Percentiles rank a stretch among this genome's conserved stretches.
These are phyloP conservation scores for Russula emetica DNA, from an alignment of 768 basidiomycete species.

Conservation along the genomic window DNA sequence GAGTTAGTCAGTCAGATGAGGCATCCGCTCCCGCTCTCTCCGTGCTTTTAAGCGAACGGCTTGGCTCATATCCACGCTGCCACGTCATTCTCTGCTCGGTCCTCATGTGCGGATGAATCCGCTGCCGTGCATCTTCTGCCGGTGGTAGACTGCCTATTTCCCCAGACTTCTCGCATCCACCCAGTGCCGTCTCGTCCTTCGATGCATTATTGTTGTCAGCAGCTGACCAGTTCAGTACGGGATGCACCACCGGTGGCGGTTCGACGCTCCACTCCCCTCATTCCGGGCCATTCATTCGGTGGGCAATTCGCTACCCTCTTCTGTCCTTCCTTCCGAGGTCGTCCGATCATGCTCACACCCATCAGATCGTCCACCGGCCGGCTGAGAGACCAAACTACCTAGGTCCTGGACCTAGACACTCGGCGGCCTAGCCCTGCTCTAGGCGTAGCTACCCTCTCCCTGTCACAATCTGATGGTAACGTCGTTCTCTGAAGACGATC, in stretches of 20 bases:
- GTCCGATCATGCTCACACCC: background rate
- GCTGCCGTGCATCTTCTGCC: background rate
- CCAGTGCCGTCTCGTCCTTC: no score
- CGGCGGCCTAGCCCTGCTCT: background rate
- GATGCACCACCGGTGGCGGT: background rate
- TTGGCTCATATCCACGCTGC: background rate
- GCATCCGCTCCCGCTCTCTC: background rate
- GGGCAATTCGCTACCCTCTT: background rate
- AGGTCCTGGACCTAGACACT: background rate
- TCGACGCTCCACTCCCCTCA: background rate
- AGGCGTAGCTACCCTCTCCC: background rate
- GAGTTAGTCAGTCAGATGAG: no score
- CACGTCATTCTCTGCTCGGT: background rate
- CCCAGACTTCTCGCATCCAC: background rate
- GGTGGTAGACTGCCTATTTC: constrained; percentile 3
- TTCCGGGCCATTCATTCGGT: background rate
- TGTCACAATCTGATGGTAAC: background rate
- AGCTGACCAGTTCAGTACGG: background rate
- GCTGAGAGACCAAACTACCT: background rate
- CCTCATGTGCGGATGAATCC: background rate
- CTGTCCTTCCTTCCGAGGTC: background rate
- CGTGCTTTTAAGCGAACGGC: background rate
- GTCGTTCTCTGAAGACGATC: background rate
- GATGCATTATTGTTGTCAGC: background rate
- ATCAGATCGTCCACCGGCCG: background rate